Evolutionary conservation across 2,329 filamentous ascomycete species (phyloP), one percentile per base, ranked within the genome.

Genomic region (Immersiporthe knoxdaviesiana): DNA sequence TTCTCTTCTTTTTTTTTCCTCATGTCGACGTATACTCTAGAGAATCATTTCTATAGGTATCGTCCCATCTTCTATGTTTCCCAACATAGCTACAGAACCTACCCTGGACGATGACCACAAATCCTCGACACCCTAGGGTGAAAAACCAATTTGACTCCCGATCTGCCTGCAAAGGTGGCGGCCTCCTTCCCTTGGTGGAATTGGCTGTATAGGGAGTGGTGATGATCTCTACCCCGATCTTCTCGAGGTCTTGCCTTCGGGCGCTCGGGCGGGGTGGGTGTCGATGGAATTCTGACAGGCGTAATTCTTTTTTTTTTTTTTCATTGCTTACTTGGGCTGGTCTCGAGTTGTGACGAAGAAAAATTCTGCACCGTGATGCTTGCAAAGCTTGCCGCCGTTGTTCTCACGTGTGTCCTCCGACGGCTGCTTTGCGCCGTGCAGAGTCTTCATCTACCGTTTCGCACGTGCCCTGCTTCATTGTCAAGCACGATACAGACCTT

Each of bases 41-140:
- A 93, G 92, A 94, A 95, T 95, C 92, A 93, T 92, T 97, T 97
- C 92, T 97, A 94, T 94, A 97, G 93, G 94, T 90, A 87, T 92
- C 90, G 90, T 94, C 91, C 87, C 61, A 59, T 86, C 87, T 90
- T 93, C 92, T 96, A 91, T 93, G 90, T 91, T 95, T 88, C 89
- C 89, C 87, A 94, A 88, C 91, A 86, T 87, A 97, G 94, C 92
- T 88, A 93, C 91, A 95, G 91, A 93, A 88, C 89, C 89, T 88
- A 95, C 90, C 92, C 92, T 93, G 92, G 92, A 92, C 92, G 93
- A 97, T 96, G 93, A 97, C 81, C 83, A 77, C 77, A 92, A 88
- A 91, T 92, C 92, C 91, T 92, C 92, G 89, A 86, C 86, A 84
- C 91, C 91, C 90, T 88, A 92, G 92, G 94, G 92, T 96, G 92